phyloP scores from a whole-genome alignment of 768 basidiomycete species.

The Suillus spraguei region DNA sequence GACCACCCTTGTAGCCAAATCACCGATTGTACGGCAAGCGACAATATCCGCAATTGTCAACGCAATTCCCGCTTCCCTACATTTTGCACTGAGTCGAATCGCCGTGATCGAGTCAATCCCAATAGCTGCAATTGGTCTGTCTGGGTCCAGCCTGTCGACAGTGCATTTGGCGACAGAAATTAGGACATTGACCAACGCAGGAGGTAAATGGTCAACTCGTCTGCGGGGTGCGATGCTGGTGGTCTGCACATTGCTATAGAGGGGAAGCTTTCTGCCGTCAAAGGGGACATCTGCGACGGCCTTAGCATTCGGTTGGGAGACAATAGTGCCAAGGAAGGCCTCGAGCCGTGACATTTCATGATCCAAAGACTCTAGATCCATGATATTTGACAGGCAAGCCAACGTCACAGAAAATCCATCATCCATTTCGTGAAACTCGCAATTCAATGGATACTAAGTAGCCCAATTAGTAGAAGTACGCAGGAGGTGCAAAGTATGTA shows the following conservation, averaged over 20 bases:
- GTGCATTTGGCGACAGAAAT: slow-evolving; percentile 30
- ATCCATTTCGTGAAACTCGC: slow-evolving; percentile 40
- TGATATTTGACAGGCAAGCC: slow-evolving; percentile 36
- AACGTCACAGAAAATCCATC: slow-evolving; percentile 37
- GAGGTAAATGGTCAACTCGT: slow-evolving; percentile 13
- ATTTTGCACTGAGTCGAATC: slow-evolving; percentile 44
- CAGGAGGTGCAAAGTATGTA: slow-evolving; percentile 19
- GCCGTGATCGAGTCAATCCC: slow-evolving; percentile 56
- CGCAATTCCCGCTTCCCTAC: slow-evolving; percentile 38
- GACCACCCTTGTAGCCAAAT: slow-evolving; percentile 21
- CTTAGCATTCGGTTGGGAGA: slow-evolving; percentile 22
- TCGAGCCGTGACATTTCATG: slow-evolving; percentile 22
- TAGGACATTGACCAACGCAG: slow-evolving; percentile 14
- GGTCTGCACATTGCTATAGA: neutral
- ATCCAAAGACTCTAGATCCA: slow-evolving; percentile 27
- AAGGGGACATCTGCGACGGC: slow-evolving; percentile 6
- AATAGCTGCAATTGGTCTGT: slow-evolving; percentile 41
- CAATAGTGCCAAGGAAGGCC: slow-evolving; percentile 20
- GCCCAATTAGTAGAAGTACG: slow-evolving; percentile 3
- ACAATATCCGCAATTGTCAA: slow-evolving; percentile 42
- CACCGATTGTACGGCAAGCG: slow-evolving; percentile 39
- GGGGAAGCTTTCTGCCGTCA: neutral
- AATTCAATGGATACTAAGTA: slow-evolving; percentile 45
- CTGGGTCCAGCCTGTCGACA: slow-evolving; percentile 29
- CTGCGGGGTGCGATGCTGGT: slow-evolving; percentile 2